Evolutionary conservation across 2,329 filamentous ascomycete species (phyloP).

Genomic region (Neocatenulostroma microsporum): DNA sequence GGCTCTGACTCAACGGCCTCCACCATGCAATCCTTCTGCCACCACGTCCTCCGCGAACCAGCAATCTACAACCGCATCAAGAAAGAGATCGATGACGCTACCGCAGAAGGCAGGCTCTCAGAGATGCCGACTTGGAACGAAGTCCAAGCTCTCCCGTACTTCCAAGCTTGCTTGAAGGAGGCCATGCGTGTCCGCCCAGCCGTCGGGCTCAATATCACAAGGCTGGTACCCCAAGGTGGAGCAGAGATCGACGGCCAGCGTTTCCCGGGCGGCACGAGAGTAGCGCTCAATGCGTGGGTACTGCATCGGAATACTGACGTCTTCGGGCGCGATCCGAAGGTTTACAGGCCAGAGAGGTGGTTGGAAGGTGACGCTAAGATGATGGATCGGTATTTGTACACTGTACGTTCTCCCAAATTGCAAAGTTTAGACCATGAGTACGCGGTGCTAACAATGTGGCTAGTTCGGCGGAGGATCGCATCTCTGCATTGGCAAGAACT

Average conservation of each 20-base stretch:
- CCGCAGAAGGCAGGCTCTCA: slow-evolving; percentile 15
- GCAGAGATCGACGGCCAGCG: slow-evolving; percentile 45
- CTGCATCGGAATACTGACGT: slow-evolving; percentile 42
- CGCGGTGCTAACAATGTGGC: no score
- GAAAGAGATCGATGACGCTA: slow-evolving; percentile 29
- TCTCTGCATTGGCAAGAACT: slow-evolving; percentile 18
- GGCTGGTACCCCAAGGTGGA: slow-evolving; percentile 45
- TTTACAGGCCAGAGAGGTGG: slow-evolving; percentile 51
- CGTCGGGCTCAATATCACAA: slow-evolving; percentile 49
- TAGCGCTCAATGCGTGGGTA: slow-evolving; percentile 51
- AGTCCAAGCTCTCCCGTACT: slow-evolving; percentile 44
- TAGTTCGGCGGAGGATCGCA: slow-evolving; percentile 8
- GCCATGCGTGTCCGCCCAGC: slow-evolving; percentile 50
- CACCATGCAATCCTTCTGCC: slow-evolving; percentile 52
- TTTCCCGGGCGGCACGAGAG: slow-evolving; percentile 45
- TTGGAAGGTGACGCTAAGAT: slow-evolving; percentile 33
- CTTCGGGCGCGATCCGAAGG: slow-evolving; percentile 47
- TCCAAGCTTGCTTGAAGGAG: slow-evolving; percentile 52
- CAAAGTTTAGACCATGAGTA: no score
- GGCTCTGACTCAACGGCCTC: slow-evolving; percentile 56
- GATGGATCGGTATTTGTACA: slow-evolving; percentile 52
- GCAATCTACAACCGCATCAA: slow-evolving; percentile 43
- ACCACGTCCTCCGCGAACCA: slow-evolving; percentile 41
- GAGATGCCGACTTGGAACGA: slow-evolving; percentile 30
- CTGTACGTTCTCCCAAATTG: slow-evolving; percentile 39